Percentiles rank a stretch among this genome's conserved stretches.
Conservation (phyloP, 163 green algal genomes). For the Chlamydomonas reinhardtii region DNA sequence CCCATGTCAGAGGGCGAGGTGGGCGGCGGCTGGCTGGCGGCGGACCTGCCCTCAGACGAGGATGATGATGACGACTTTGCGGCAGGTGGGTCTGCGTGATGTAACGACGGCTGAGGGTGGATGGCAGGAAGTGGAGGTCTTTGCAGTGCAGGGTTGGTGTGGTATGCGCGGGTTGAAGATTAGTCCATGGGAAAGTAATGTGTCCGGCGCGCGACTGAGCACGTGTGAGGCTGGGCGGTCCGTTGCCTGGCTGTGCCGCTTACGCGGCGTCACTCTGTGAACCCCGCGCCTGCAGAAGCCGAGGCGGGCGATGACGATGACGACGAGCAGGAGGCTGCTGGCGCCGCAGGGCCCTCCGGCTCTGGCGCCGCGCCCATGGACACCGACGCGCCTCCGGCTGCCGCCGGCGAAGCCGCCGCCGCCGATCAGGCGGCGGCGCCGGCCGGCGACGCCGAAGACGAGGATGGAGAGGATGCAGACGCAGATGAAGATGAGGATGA, state of each 20-base stretch:
- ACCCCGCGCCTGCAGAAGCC: not conserved
- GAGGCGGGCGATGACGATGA: not conserved
- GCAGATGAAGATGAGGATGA: not conserved
- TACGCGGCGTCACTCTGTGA: too few relatives aligned
- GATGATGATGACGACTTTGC: conserved; percentile 47
- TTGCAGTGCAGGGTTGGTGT: too few relatives aligned
- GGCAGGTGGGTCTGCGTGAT: not conserved
- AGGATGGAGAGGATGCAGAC: conserved; percentile 2
- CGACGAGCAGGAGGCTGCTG: not conserved
- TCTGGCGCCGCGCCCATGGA: not conserved
- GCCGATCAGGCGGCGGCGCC: not conserved
- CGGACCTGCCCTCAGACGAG: conserved; percentile 36
- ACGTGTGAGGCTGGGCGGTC: too few relatives aligned
- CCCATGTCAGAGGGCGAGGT: not conserved
- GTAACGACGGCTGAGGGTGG: too few relatives aligned
- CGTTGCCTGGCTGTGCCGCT: too few relatives aligned
- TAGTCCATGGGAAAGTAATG: too few relatives aligned
- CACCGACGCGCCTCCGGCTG: not conserved
- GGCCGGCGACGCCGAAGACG: not conserved
- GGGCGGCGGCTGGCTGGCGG: conserved; percentile 16
- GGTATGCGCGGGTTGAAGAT: too few relatives aligned
- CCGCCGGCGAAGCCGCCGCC: not conserved
- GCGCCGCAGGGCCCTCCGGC: not conserved
- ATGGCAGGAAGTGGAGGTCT: too few relatives aligned
- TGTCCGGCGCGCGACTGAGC: too few relatives aligned